Evolutionary conservation across 2,329 filamentous ascomycete genomes (phyloP).

Genomic region (Hymenoscyphus scutula): DNA sequence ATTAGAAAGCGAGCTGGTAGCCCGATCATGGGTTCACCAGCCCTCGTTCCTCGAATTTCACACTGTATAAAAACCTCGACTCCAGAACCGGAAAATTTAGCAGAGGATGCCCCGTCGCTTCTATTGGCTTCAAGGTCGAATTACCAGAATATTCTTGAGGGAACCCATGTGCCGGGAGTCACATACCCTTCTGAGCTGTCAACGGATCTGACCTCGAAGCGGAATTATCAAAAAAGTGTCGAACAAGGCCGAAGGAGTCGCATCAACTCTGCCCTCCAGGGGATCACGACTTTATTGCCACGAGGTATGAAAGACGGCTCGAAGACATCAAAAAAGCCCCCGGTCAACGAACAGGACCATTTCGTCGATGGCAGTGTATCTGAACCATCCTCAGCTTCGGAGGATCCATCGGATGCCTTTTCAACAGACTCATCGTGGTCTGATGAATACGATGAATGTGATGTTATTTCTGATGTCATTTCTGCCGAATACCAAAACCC

Average conservation of each 20-base stretch:
- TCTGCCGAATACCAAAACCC: too few relatives aligned
- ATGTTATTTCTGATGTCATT: too few relatives aligned
- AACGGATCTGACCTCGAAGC: constrained; percentile 91
- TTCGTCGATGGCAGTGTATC: too few relatives aligned
- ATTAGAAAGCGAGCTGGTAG: constrained; percentile 70
- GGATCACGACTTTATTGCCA: constrained; percentile 87
- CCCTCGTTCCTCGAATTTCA: constrained; percentile 83
- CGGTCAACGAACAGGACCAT: too few relatives aligned
- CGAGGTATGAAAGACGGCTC: constrained; percentile 43
- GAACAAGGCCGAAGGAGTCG: constrained; percentile 94
- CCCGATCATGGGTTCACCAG: constrained; percentile 79
- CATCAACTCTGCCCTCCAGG: constrained; percentile 89
- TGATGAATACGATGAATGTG: too few relatives aligned
- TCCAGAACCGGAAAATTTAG: constrained; percentile 56
- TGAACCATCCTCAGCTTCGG: too few relatives aligned
- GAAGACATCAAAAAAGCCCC: too few relatives aligned
- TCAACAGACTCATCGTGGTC: too few relatives aligned
- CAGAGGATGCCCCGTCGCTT: constrained; percentile 63
- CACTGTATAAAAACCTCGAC: constrained; percentile 91
- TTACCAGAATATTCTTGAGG: constrained; percentile 95
- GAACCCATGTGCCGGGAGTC: constrained; percentile 84
- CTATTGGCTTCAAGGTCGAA: constrained; percentile 93
- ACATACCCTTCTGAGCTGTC: constrained; percentile 88
- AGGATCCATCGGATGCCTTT: too few relatives aligned
- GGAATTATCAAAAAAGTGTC: constrained; percentile 95